A percentile compares a stretch with the other conserved stretches of the same genome.
Conservation (phyloP, 345 rosid genomes). For the Reutealis trisperma region DNA sequence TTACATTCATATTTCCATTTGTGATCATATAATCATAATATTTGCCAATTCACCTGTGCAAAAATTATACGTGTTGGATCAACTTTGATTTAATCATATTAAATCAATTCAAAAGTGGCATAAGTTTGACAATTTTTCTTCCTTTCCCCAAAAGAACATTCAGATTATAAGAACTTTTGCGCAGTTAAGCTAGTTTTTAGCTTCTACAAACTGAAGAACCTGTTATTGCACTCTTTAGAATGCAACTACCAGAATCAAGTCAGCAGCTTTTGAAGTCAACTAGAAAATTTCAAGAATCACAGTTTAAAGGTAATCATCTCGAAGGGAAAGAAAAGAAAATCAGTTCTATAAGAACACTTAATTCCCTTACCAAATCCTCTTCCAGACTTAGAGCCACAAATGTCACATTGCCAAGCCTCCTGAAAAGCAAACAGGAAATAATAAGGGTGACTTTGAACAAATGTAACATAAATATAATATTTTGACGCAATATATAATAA, state of each 20-base stretch:
- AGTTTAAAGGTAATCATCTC: neutral
- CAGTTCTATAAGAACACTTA: neutral
- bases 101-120: neutral
- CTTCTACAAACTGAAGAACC: neutral
- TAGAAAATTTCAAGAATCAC: neutral
- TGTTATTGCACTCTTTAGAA: neutral
- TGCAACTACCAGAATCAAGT: neutral
- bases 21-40: neutral
- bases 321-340: neutral
- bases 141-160: neutral
- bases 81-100: neutral
- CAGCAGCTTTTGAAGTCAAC: neutral
- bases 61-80: neutral
- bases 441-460: neutral
- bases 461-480: neutral
- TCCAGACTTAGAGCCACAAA: constrained; percentile 89
- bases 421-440: constrained; percentile 30
- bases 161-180: neutral
- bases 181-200: neutral
- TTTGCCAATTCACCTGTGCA: neutral
- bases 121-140: neutral
- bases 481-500: neutral
- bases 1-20: too few relatives aligned
- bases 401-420: constrained; percentile 99
- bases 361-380: constrained; percentile 92